phyloP scores from a whole-genome alignment of 2,329 filamentous ascomycete genomes.

The Monilinia fructigena region DNA sequence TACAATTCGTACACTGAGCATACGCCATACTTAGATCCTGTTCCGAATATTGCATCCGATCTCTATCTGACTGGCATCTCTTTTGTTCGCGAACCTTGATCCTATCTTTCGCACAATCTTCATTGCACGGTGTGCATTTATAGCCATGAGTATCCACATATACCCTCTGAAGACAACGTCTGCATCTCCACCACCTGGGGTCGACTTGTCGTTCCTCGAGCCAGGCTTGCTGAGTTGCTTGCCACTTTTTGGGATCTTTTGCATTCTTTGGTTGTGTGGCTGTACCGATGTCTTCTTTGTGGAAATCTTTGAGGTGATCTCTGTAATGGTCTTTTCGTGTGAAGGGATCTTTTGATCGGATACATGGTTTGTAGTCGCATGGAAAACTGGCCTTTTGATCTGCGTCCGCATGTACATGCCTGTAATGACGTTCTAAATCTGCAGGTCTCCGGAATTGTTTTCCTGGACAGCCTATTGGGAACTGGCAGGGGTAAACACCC shows the following conservation, averaged over 20 bases:
- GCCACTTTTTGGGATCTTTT: slow-evolving; percentile 23
- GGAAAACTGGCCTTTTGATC: slow-evolving; percentile 32
- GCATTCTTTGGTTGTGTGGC: slow-evolving; percentile 28
- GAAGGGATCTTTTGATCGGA: slow-evolving; percentile 42
- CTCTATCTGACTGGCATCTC: not conserved
- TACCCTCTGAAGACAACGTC: slow-evolving; percentile 33
- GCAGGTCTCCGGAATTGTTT: slow-evolving; percentile 38
- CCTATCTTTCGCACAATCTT: slow-evolving; percentile 30
- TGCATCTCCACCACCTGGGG: slow-evolving; percentile 35
- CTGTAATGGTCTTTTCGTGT: slow-evolving; percentile 49
- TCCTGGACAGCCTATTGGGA: slow-evolving; percentile 30
- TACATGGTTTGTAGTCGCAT: slow-evolving; percentile 40
- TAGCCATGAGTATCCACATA: slow-evolving; percentile 29
- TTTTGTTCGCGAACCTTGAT: slow-evolving; percentile 16
- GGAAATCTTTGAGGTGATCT: slow-evolving; percentile 50
- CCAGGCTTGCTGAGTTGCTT: slow-evolving; percentile 31
- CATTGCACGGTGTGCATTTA: slow-evolving; percentile 32
- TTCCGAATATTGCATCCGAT: too few species aligned
- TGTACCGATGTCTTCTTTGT: slow-evolving; percentile 43
- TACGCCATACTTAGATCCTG: not conserved
- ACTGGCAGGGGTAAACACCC: slow-evolving; percentile 29
- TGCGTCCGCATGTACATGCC: slow-evolving; percentile 36
- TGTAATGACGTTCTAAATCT: slow-evolving; percentile 43
- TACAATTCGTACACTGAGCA: not conserved
- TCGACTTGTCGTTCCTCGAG: slow-evolving; percentile 29